phyloP scores from a whole-genome alignment of 2,329 filamentous ascomycete genomes.

The Fusarium siculi region DNA sequence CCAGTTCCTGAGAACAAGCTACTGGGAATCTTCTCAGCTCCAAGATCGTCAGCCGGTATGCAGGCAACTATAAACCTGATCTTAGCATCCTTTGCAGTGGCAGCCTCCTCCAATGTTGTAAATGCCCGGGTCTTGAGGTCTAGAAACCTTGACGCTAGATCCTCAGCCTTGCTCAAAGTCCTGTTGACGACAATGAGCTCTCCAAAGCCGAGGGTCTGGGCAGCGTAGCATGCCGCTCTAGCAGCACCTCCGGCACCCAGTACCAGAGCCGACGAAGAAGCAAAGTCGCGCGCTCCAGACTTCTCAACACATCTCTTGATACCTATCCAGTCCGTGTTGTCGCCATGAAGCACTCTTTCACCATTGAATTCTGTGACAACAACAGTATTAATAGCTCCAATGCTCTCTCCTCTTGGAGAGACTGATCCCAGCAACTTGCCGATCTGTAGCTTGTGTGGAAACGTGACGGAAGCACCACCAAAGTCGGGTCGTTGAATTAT shows the following conservation, averaged over 20 bases:
- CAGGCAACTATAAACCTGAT: not conserved
- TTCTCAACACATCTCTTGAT: constrained; percentile 11
- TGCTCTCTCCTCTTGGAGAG: not conserved
- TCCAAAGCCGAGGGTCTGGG: not conserved
- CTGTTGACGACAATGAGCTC: constrained; percentile 4
- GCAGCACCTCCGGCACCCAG: constrained; percentile 1
- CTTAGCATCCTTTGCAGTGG: fast-evolving
- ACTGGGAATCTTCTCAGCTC: not conserved
- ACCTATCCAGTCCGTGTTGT: constrained; percentile 7
- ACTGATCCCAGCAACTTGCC: not conserved
- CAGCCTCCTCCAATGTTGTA: not conserved
- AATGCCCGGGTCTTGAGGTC: not conserved
- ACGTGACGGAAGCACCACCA: not conserved
- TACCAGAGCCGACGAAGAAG: not conserved
- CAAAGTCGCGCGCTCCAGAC: not conserved
- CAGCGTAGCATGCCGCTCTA: constrained; percentile 6
- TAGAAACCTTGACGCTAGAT: not conserved
- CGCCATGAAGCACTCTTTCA: not conserved
- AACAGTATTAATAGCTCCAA: not conserved
- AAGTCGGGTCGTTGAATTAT: not conserved
- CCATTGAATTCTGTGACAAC: not conserved
- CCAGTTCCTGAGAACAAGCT: not conserved
- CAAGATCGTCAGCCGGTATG: not conserved
- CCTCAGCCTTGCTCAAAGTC: not conserved
- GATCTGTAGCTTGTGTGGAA: constrained; percentile 16